Conservation (phyloP, 1,139 yeast species). For the Yamadazyma sp. region DNA sequence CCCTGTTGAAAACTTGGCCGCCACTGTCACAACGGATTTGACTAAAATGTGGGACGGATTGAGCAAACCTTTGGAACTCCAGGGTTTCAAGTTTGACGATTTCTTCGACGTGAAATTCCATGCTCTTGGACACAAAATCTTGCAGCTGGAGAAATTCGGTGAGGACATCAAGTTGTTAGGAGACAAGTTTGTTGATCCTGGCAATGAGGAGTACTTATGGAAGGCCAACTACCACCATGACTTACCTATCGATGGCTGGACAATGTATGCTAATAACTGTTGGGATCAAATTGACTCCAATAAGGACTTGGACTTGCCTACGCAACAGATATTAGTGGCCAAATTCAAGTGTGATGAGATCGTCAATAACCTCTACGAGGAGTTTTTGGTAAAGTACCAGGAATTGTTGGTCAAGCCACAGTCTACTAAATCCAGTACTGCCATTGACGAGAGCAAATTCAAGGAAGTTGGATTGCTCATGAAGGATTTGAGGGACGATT, state of each 20-base stretch:
- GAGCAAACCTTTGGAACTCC: slow-evolving; percentile 68
- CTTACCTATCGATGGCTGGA: slow-evolving; percentile 96
- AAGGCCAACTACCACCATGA: slow-evolving; percentile 75
- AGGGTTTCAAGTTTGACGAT: slow-evolving; percentile 56
- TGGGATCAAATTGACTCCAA: slow-evolving; percentile 94
- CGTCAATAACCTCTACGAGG: slow-evolving; percentile 48
- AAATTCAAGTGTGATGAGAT: slow-evolving; percentile 94
- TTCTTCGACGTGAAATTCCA: slow-evolving; percentile 85
- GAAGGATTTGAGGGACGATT: slow-evolving; percentile 39
- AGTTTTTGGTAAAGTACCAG: slow-evolving; percentile 40
- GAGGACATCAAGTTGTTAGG: slow-evolving; percentile 66
- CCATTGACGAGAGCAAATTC: slow-evolving; percentile 25
- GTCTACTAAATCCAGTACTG: slow-evolving; percentile 1
- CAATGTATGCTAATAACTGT: slow-evolving; percentile 83
- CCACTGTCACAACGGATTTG: slow-evolving; percentile 70
- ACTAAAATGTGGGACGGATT: slow-evolving; percentile 75
- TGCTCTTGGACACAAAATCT: slow-evolving; percentile 80
- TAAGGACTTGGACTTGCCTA: slow-evolving; percentile 92
- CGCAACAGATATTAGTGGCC: slow-evolving; percentile 93
- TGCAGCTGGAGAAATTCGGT: slow-evolving; percentile 74
- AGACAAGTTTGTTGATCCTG: slow-evolving; percentile 48
- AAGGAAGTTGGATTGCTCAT: slow-evolving; percentile 43
- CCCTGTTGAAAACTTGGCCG: slow-evolving; percentile 69
- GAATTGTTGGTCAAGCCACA: slow-evolving; percentile 16
- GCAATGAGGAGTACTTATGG: slow-evolving; percentile 49